Evolutionary conservation across 768 basidiomycete genomes (phyloP).

Genomic region (Clitopilus passeckerianus): DNA sequence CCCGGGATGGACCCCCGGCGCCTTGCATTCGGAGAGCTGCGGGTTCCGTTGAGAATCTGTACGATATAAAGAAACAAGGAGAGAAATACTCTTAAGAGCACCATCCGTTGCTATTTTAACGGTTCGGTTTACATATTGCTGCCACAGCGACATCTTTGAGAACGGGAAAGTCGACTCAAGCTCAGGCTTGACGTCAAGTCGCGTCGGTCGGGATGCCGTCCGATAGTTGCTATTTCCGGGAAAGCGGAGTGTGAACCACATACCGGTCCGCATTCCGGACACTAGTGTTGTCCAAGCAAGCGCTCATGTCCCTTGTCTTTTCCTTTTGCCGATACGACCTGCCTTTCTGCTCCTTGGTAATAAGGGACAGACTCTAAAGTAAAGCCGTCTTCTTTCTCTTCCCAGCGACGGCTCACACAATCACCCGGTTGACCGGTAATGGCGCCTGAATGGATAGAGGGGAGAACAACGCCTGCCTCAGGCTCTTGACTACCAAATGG

Average conservation of each 20-base stretch:
- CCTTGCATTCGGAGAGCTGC: constrained; percentile 78
- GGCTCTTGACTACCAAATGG: background rate
- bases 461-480: no score
- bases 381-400: no score
- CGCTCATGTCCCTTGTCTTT: no score
- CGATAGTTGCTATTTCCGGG: background rate
- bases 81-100: background rate
- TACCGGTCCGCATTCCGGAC: background rate
- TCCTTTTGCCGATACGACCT: no score
- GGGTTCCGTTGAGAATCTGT: background rate
- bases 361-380: no score
- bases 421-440: no score
- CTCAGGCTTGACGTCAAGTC: background rate
- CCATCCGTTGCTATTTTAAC: background rate
- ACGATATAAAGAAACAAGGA: background rate
- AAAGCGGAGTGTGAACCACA: background rate
- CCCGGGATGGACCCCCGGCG: constrained; percentile 54
- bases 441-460: no score
- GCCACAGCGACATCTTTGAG: background rate
- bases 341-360: no score
- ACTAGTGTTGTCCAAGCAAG: no score
- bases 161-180: background rate
- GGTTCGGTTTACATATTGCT: background rate
- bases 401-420: no score
- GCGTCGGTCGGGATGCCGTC: constrained; percentile 6